Conservation (phyloP, 148 eudicot genomes). For the Persicaria maculosa region DNA sequence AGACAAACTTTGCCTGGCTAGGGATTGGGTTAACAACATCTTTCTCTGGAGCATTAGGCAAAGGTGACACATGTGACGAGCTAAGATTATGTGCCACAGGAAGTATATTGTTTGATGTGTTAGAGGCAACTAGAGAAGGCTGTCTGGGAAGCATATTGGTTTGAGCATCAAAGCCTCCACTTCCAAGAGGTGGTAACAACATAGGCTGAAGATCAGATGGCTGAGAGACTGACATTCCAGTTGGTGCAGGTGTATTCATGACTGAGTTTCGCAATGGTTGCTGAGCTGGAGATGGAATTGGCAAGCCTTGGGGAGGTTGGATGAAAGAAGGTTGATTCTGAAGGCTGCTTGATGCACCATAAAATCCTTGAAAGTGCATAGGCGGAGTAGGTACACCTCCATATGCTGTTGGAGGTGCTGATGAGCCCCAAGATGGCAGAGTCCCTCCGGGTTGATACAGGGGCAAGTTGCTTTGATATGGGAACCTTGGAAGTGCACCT, state of each 20-base stretch:
- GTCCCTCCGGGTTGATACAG: conserved; percentile 32
- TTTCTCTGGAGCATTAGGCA: conserved; percentile 24
- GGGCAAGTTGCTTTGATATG: neutral
- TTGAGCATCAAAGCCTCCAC: conserved; percentile 21
- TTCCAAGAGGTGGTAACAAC: conserved; percentile 26
- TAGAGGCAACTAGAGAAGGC: conserved; percentile 17
- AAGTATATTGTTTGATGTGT: conserved; percentile 20
- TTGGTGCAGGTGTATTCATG: conserved; percentile 26
- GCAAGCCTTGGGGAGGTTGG: conserved; percentile 24
- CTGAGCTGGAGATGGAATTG: conserved; percentile 28
- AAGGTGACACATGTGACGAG: conserved; percentile 23
- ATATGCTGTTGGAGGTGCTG: conserved; percentile 28
- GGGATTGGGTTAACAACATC: conserved; percentile 6
- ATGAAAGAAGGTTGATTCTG: conserved; percentile 31
- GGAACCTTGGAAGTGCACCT: neutral
- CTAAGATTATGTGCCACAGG: conserved; percentile 26
- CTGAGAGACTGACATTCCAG: conserved; percentile 22
- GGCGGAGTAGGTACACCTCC: conserved; percentile 30
- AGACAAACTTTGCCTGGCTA: conserved; percentile 16
- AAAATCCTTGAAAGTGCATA: conserved; percentile 36
- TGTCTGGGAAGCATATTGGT: conserved; percentile 25
- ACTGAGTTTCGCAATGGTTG: conserved; percentile 25
- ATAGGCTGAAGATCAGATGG: conserved; percentile 6
- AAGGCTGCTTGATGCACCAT: conserved; percentile 31
- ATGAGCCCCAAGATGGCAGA: conserved; percentile 27